Evolutionary conservation across 1,139 yeast genomes (phyloP), one percentile per base, ranked within the genome.

Genomic region (Diutina mesorugosa): DNA sequence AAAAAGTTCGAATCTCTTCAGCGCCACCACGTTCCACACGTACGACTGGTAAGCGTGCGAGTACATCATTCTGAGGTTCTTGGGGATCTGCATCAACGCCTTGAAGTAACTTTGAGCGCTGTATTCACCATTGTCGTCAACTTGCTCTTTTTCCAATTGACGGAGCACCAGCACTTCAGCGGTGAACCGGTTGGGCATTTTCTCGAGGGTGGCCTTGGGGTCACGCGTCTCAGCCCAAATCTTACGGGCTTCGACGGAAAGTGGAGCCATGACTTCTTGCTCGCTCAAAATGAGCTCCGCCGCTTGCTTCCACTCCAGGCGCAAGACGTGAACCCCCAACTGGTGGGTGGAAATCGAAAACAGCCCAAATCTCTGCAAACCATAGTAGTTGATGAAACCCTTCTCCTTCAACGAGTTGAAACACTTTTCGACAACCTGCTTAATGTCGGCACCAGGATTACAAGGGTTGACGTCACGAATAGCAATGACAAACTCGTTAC

Each of bases 341-440:
- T 78, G 80, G 69, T 93, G 97, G 0, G 99, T 91, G 1, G 98
- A 89, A 35, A 90, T 77, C 8, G 97, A 87, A 65, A 90, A 93
- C 0, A 99, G 90, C 41, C 99, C 99, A 68, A 93, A 93, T 66
- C 99, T 76, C 73, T 93, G 99, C 95, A 93, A 86, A 26, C 99
- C 99, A 66, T 80, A 93, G 68, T 95, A 93, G 68, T 93, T 93
- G 62, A 93, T 86, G 63, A 89, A 93, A 0, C 99, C 99, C 38
- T 78, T 76, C 1, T 74, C 75, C 57, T 74, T 73, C 57, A 93
- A 73, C 0, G 90, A 80, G 4, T 73, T 66, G 61, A 90, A 76
- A 38, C 93, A 80, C 14, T 63, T 71, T 14, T 71, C 68, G 26
- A 89, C 73, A 5, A 77, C 72, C 10, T 72, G 69, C 54, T 76